Percentiles rank a stretch among this genome's conserved stretches.
phyloP scores from a whole-genome alignment of 371 early-diverging fungal species.

The Mucor piriformis region DNA sequence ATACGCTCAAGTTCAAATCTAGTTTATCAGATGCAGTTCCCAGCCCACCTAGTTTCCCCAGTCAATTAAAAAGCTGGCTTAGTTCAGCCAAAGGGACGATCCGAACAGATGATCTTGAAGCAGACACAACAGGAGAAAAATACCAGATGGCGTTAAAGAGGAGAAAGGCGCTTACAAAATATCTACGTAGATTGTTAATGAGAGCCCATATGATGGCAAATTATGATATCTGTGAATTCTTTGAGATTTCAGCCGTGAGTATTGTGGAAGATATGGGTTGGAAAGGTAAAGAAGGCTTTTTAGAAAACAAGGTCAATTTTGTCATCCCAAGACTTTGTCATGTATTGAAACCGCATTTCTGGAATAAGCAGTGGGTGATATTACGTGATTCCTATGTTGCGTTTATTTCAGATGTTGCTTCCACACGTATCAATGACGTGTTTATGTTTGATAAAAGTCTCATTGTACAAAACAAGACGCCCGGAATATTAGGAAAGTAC shows the following conservation, averaged over 20 bases:
- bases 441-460: conserved; percentile 43
- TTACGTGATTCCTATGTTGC: conserved; percentile 56
- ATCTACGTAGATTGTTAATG: conserved; percentile 59
- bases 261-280: conserved; percentile 79
- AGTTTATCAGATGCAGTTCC: conserved; percentile 33
- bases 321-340: conserved; percentile 45
- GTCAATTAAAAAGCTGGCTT: conserved; percentile 46
- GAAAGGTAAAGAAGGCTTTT: conserved; percentile 84
- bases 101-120: conserved; percentile 15
- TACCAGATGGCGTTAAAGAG: conserved; percentile 52
- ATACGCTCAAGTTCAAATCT: conserved; percentile 56
- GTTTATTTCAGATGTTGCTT: conserved; percentile 54
- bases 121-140: conserved; percentile 25
- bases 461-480: conserved; percentile 26
- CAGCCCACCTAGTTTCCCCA: conserved; percentile 48
- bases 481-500: conserved; percentile 38
- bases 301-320: conserved; percentile 63
- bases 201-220: conserved; percentile 63
- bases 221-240: conserved; percentile 77
- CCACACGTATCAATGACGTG: conserved; percentile 54
- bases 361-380: conserved; percentile 75
- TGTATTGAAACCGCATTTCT: conserved; percentile 37
- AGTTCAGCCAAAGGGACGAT: conserved; percentile 39
- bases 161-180: conserved; percentile 67
- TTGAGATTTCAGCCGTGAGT: conserved; percentile 78